Base-by-base conservation (phyloP, 331 rosid genomes). In the Malus hybrid region DNA sequence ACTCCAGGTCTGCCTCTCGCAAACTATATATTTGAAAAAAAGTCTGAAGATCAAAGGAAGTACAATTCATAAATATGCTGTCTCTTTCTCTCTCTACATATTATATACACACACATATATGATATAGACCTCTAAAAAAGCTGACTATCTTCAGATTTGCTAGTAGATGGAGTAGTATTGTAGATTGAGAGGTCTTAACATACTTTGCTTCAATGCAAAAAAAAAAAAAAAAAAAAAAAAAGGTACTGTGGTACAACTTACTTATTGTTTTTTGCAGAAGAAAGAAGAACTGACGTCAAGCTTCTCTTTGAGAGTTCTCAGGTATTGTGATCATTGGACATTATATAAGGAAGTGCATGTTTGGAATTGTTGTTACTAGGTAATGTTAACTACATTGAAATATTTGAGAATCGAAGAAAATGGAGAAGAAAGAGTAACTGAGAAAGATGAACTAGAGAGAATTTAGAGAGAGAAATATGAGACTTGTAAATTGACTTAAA, bases 291-390 rank as follows among this genome's bases (percentile, higher is more conserved):
- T 77, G 78, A 78, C 59, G 77, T 85, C 7, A 85, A 80, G 83
- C 60, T 85, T 82, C 81, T 85, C 4, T 60, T 82, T 52, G 91
- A 87, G 75, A 86, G 81, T 79, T 86, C 93, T 29, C 92, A 90
- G 97, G 99, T 94, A 73, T 79, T 75, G 61, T 65, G 19, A 44
- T 7, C 10, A 34, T 28, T 32, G 29, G 67, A 50, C 33, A 65
- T 39, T 56, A 52, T 65, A 73, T 28, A 27, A 64, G 33, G 3
- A 32, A 32, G 70, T 61, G 54, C 34, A 10, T 73, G 3, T 24
- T 14, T n/a, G 65, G 67, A 54, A 67, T 71, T 52, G 2, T 65
- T 54, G 22, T 68, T 32, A 78, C 29, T 65, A 27, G 27, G 65
- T 39, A 78, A 19, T 74, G 44, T 39, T 39, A 39, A 39, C 44